A percentile compares a stretch with the other conserved stretches of the same genome.
Conservation (phyloP, 257 asterid species). For the Galeopsis tetrahit region DNA sequence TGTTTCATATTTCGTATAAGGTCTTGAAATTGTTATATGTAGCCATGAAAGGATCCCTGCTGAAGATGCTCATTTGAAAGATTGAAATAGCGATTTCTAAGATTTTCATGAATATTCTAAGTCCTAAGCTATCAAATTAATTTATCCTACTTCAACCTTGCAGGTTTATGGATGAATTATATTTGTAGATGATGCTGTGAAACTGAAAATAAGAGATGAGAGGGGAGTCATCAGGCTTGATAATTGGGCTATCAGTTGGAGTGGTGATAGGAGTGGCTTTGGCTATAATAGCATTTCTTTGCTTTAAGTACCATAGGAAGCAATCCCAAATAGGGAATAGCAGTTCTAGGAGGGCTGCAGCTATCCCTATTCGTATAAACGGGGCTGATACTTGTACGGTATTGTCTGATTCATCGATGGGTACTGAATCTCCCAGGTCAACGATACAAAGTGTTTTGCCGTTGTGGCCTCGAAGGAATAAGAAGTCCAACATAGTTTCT, state of each 20-base stretch:
- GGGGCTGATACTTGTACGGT: slow-evolving; percentile 69
- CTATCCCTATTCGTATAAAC: slow-evolving; percentile 74
- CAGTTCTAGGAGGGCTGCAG: slow-evolving; percentile 81
- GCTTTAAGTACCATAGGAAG: slow-evolving; percentile 64
- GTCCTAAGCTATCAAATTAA: background rate
- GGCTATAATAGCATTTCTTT: slow-evolving; percentile 68
- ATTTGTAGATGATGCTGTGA: slow-evolving; percentile 39
- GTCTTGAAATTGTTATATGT: slow-evolving; percentile 12
- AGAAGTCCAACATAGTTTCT: slow-evolving; percentile 61
- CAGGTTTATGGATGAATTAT: slow-evolving; percentile 49
- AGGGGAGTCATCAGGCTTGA: slow-evolving; percentile 63
- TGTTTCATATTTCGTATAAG: slow-evolving; percentile 2
- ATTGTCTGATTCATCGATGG: slow-evolving; percentile 81
- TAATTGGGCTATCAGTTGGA: slow-evolving; percentile 84
- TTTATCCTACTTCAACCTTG: slow-evolving; percentile 22
- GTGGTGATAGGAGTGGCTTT: slow-evolving; percentile 79
- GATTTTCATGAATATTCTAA: slow-evolving; percentile 29
- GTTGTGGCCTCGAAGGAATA: slow-evolving; percentile 61
- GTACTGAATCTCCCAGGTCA: slow-evolving; percentile 77
- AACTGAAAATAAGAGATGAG: slow-evolving; percentile 55
- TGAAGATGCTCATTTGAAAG: slow-evolving; percentile 3
- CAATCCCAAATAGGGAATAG: slow-evolving; percentile 72
- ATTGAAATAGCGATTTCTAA: slow-evolving; percentile 3
- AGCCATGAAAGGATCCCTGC: background rate
- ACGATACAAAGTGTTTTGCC: slow-evolving; percentile 48